Conservation (phyloP, 1,284 basidiomycete species). For the Leccinum solheimii region DNA sequence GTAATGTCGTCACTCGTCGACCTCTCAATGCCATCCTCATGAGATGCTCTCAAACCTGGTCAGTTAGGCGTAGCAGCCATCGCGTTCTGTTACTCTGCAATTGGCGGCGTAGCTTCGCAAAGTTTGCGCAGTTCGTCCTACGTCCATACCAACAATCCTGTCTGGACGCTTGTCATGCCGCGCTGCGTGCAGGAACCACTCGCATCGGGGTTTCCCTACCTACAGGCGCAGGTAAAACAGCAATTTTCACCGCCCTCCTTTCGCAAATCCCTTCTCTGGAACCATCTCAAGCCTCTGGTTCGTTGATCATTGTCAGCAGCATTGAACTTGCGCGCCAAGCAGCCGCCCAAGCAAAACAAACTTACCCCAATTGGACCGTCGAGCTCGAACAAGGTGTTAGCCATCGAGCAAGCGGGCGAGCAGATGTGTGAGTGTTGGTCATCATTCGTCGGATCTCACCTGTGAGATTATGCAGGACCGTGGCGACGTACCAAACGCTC, state of each 20-base stretch:
- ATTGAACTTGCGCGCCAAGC: slow-evolving; percentile 89
- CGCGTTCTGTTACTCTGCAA: background rate
- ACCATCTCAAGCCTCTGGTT: slow-evolving; percentile 48
- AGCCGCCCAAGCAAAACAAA: slow-evolving; percentile 64
- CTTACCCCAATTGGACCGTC: slow-evolving; percentile 76
- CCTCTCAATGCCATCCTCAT: background rate
- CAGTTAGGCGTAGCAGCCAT: slow-evolving; percentile 2
- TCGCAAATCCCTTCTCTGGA: slow-evolving; percentile 53
- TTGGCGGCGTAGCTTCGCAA: slow-evolving; percentile 12
- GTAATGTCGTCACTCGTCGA: background rate
- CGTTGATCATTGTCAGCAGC: slow-evolving; percentile 85
- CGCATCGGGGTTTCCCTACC: slow-evolving; percentile 93
- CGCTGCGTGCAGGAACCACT: slow-evolving; percentile 60
- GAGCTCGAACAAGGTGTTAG: slow-evolving; percentile 91
- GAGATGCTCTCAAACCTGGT: slow-evolving; percentile 11
- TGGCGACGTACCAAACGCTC: slow-evolving; percentile 93
- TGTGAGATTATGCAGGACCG: slow-evolving; percentile 54
- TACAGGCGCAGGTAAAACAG: slow-evolving; percentile 93
- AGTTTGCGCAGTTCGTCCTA: slow-evolving; percentile 38
- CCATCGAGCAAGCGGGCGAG: slow-evolving; percentile 74
- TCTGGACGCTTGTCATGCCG: slow-evolving; percentile 74
- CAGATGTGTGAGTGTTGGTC: slow-evolving; percentile 71
- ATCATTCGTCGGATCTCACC: background rate
- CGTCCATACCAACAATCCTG: slow-evolving; percentile 92
- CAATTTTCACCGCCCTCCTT: slow-evolving; percentile 84